Conservation (phyloP, 2,329 filamentous ascomycete genomes). For the Elsinoe ampelina region DNA sequence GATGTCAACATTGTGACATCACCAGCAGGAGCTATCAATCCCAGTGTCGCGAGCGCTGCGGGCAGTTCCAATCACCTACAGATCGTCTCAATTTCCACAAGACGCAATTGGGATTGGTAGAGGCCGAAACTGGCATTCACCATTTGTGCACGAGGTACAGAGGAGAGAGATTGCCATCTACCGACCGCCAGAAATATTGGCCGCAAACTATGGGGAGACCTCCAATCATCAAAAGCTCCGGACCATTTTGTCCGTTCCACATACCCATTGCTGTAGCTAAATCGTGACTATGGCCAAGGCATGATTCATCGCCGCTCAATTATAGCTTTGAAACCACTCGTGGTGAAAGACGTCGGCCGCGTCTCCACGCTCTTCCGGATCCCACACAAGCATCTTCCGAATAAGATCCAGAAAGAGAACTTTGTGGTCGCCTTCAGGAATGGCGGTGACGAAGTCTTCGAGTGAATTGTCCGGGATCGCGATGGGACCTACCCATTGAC, state of each 20-base stretch:
- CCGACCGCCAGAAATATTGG: too few relatives aligned
- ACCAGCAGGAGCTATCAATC: not conserved
- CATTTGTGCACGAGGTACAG: not conserved
- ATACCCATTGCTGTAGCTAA: too few relatives aligned
- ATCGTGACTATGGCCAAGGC: too few relatives aligned
- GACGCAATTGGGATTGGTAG: not conserved
- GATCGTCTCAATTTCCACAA: not conserved
- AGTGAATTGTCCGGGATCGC: not conserved
- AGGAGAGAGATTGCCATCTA: too few relatives aligned
- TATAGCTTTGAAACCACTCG: not conserved
- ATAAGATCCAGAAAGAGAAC: conserved; percentile 30
- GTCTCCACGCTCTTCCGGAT: conserved; percentile 22
- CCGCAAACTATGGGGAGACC: not conserved
- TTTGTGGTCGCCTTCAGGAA: conserved; percentile 23
- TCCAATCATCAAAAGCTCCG: too few relatives aligned
- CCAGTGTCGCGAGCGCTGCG: not conserved
- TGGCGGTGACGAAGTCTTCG: conserved; percentile 15
- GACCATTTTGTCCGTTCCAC: too few relatives aligned
- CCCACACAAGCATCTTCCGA: conserved; percentile 31
- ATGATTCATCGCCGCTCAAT: too few relatives aligned
- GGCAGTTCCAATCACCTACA: too few relatives aligned
- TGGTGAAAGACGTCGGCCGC: not conserved
- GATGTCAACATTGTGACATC: conserved; percentile 11
- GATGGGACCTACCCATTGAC: conserved; percentile 6
- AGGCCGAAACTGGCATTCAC: not conserved